Evolutionary conservation across 768 basidiomycete species (phyloP).

Genomic region (Rhodotorula toruloides): DNA sequence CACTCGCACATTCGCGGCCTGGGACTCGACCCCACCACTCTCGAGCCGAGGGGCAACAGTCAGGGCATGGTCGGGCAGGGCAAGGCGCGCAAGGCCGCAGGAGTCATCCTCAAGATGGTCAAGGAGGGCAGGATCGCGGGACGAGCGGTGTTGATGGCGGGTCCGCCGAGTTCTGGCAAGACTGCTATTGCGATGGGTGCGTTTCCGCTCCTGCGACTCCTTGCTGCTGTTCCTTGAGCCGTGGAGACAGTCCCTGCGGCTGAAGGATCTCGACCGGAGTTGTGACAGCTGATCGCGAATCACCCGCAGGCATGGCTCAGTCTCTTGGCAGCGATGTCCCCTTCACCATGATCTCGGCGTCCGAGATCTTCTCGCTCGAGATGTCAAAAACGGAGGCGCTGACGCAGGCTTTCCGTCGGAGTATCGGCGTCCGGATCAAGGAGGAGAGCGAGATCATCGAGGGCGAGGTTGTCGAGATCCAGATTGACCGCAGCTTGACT

Average conservation of each 20-base stretch:
- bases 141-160: constrained; percentile 92
- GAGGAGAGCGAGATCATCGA: constrained; percentile 97
- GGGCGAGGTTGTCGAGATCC: constrained; percentile 97
- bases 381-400: constrained; percentile 99
- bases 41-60: constrained; percentile 79
- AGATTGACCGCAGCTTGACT: constrained; percentile 92
- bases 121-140: constrained; percentile 94
- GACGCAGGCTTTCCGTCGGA: constrained; percentile 90
- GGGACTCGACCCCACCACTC: constrained; percentile 74
- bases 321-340: constrained; percentile 89
- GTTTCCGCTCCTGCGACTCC: constrained; percentile 40
- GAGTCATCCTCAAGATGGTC: constrained; percentile 96
- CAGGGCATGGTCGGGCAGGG: constrained; percentile 98
- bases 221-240: too few relatives aligned
- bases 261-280: neutral
- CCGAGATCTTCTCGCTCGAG: constrained; percentile 95
- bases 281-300: neutral
- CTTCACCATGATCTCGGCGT: constrained; percentile 94
- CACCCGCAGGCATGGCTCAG: constrained; percentile 79
- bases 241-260: neutral
- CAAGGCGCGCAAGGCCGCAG: constrained; percentile 93
- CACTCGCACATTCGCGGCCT: constrained; percentile 85
- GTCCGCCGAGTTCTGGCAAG: constrained; percentile 94
- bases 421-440: constrained; percentile 94
- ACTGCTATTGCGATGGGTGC: constrained; percentile 93